Conservation (phyloP, 129 eudicot genomes). For the Centaurea solstitialis region DNA sequence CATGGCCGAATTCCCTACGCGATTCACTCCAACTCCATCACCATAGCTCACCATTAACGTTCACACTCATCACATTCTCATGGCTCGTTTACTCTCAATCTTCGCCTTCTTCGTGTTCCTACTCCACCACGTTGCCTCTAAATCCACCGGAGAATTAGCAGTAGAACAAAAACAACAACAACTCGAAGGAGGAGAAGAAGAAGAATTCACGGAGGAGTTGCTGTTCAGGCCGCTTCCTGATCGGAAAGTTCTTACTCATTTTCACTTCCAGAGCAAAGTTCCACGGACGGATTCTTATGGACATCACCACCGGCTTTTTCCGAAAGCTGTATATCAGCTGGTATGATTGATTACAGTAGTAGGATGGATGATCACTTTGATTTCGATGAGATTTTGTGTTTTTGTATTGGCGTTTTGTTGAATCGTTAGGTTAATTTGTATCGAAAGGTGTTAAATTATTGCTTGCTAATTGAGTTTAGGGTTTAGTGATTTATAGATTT, state of each 20-base stretch:
- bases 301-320: slow-evolving; percentile 83
- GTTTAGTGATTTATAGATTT: slow-evolving; percentile 23
- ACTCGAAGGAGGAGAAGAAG: slow-evolving; percentile 24
- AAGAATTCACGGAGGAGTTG: slow-evolving; percentile 78
- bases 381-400: neutral
- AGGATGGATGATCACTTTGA: slow-evolving; percentile 6
- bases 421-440: neutral
- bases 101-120: slow-evolving; percentile 31
- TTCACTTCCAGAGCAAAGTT: slow-evolving; percentile 66
- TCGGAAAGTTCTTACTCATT: slow-evolving; percentile 93
- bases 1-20: slow-evolving; percentile 18
- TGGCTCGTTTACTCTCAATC: slow-evolving; percentile 34
- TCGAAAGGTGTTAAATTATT: neutral
- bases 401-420: neutral
- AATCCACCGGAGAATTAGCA: slow-evolving; percentile 34
- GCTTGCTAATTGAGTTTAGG: slow-evolving; percentile 20
- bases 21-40: slow-evolving; percentile 23
- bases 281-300: slow-evolving; percentile 57
- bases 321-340: slow-evolving; percentile 89
- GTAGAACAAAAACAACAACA: slow-evolving; percentile 21
- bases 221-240: slow-evolving; percentile 88
- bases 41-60: slow-evolving; percentile 1
- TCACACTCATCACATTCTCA: slow-evolving; percentile 8
- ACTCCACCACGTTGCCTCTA: slow-evolving; percentile 28
- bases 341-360: slow-evolving; percentile 31